phyloP scores from a whole-genome alignment of 2,329 filamentous ascomycete species.

The Trichoderma polysporum region DNA sequence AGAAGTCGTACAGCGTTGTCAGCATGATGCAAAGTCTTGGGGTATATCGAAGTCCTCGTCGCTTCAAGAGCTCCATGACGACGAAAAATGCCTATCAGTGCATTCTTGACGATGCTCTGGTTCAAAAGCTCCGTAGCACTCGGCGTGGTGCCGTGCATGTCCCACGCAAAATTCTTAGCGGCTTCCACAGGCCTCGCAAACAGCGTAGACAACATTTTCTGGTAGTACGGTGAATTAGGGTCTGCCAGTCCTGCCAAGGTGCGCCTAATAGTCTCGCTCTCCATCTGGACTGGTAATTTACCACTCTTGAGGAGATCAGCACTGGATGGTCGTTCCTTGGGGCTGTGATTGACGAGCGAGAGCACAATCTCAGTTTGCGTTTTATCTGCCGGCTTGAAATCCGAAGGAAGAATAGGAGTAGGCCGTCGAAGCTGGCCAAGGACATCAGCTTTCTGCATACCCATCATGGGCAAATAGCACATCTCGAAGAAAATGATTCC shows the following conservation, averaged over 20 bases:
- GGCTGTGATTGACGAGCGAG: constrained; percentile 77
- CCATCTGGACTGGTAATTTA: constrained; percentile 85
- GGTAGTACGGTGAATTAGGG: constrained; percentile 81
- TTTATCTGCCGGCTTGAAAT: constrained; percentile 69
- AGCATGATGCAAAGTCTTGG: constrained; percentile 74
- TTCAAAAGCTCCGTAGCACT: constrained; percentile 64
- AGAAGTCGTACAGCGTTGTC: constrained; percentile 75
- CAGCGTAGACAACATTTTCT: constrained; percentile 82
- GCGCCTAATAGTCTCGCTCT: constrained; percentile 85
- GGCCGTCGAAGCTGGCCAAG: constrained; percentile 68
- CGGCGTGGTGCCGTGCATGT: constrained; percentile 60
- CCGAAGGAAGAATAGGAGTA: constrained; percentile 66
- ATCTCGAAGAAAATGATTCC: constrained; percentile 99
- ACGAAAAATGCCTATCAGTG: constrained; percentile 75
- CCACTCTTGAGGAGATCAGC: constrained; percentile 80
- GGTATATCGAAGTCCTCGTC: constrained; percentile 73
- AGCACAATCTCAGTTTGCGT: constrained; percentile 77
- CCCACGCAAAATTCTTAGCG: constrained; percentile 79
- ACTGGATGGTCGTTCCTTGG: constrained; percentile 78
- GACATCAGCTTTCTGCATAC: constrained; percentile 63
- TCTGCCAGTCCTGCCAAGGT: constrained; percentile 80
- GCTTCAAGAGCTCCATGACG: constrained; percentile 86
- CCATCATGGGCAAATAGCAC: constrained; percentile 70
- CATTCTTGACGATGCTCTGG: constrained; percentile 71
- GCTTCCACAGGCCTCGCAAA: constrained; percentile 75